A percentile compares a stretch with the other conserved stretches of the same genome.
These are phyloP conservation scores for Monilinia polystroma DNA, from an alignment of 2,329 filamentous ascomycete genomes.

Conservation along the genomic window DNA sequence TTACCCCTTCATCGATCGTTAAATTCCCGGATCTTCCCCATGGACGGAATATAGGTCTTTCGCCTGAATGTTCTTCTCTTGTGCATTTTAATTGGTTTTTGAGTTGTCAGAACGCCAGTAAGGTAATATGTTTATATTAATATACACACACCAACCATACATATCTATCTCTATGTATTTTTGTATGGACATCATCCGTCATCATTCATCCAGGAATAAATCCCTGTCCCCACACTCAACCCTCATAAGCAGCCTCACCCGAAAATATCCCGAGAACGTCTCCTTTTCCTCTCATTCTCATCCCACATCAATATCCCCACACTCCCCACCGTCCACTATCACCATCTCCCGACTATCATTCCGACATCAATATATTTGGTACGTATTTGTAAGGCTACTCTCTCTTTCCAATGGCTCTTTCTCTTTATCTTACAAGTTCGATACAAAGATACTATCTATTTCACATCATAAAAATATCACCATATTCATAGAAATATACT, in stretches of 20 bases:
- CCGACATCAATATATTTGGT: neutral
- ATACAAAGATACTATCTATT: neutral
- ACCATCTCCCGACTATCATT: neutral
- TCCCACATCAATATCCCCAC: slow-evolving; percentile 5
- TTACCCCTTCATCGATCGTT: slow-evolving; percentile 17
- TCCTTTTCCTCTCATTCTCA: slow-evolving; percentile 14
- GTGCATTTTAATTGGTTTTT: neutral
- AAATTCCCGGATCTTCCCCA: neutral
- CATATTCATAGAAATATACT: neutral
- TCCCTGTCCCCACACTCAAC: slow-evolving; percentile 6
- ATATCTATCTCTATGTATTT: neutral
- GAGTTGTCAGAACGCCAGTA: neutral
- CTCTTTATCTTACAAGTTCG: neutral
- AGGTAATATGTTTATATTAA: neutral
- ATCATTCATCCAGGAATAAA: slow-evolving; percentile 6
- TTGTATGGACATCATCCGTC: neutral
- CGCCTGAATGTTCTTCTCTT: neutral
- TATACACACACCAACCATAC: too few species aligned
- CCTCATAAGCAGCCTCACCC: slow-evolving; percentile 6
- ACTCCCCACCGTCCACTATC: slow-evolving; percentile 13
- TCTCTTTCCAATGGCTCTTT: neutral
- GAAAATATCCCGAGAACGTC: slow-evolving; percentile 7
- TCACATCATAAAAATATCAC: neutral
- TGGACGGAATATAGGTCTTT: too few species aligned
- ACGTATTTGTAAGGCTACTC: neutral